Conservation (phyloP, 805 yeast genomes). For the Sugiyamaella floridensis region DNA sequence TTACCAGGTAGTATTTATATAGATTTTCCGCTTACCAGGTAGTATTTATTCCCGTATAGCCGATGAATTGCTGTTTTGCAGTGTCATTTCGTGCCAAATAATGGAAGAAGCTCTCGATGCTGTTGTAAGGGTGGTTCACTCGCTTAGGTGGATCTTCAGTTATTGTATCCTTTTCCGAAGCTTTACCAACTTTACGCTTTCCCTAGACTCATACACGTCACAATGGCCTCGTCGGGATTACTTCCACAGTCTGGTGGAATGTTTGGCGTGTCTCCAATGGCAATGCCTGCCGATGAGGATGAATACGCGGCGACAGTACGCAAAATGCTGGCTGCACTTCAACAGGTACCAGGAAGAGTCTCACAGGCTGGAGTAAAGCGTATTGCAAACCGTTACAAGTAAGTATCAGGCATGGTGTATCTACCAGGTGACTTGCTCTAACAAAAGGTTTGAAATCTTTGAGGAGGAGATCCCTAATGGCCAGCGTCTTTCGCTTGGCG, state of each 20-base stretch:
- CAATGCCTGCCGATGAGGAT: constrained; percentile 3
- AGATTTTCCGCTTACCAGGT: too few species aligned
- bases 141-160: too few species aligned
- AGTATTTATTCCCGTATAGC: too few species aligned
- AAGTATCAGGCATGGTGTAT: background rate
- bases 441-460: constrained; percentile 30
- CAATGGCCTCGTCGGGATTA: background rate
- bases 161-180: too few species aligned
- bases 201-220: background rate
- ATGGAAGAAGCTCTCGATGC: too few species aligned
- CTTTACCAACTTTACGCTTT: too few species aligned
- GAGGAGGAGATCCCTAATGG: constrained; percentile 29
- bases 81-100: too few species aligned
- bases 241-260: background rate
- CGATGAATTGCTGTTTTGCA: too few species aligned
- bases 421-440: background rate
- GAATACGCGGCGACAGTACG: constrained; percentile 1
- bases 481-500: constrained; percentile 33
- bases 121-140: too few species aligned
- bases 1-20: too few species aligned
- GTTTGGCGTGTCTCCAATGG: background rate
- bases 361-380: constrained; percentile 30
- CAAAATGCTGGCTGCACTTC: constrained; percentile 12
- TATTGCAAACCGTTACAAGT: constrained; percentile 28
- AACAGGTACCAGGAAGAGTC: constrained; percentile 30